phyloP scores from a whole-genome alignment of 176 grass and related monocot genomes.

The Hordeum marinum region DNA sequence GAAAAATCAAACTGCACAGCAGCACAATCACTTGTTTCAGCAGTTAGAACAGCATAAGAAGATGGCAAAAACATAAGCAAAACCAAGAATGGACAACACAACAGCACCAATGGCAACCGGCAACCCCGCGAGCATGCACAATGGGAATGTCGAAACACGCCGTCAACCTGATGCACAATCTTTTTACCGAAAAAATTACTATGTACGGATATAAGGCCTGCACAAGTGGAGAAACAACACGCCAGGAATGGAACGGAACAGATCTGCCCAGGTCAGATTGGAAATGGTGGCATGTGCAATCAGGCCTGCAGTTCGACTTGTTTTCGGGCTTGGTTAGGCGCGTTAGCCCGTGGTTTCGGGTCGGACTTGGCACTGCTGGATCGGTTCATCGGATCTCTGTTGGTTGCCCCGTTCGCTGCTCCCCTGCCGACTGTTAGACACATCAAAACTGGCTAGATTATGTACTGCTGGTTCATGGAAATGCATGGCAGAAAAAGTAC shows the following conservation, averaged over 20 bases:
- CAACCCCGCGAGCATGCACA: constrained; percentile 8
- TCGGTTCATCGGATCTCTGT: constrained; percentile 5
- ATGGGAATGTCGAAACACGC: background rate
- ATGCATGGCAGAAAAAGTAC: constrained; percentile 16
- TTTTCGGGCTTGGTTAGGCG: constrained; percentile 26
- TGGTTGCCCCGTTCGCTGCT: constrained; percentile 18
- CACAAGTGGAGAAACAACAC: constrained; percentile 17
- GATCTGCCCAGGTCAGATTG: constrained; percentile 1
- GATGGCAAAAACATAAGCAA: constrained; percentile 1
- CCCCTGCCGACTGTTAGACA: constrained; percentile 22
- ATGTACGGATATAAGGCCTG: constrained; percentile 28
- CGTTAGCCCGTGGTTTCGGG: background rate
- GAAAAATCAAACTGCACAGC: background rate
- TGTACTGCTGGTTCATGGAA: background rate
- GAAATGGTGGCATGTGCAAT: background rate
- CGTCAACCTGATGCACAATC: constrained; percentile 14
- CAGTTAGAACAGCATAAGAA: constrained; percentile 3
- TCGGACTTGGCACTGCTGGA: constrained; percentile 6
- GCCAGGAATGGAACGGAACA: background rate
- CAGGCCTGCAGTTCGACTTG: constrained; percentile 23
- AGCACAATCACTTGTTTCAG: background rate
- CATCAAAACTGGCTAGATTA: background rate
- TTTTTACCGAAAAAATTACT: background rate
- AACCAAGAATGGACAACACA: background rate
- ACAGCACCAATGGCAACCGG: background rate